A percentile compares a stretch with the other conserved stretches of the same genome.
phyloP scores from a whole-genome alignment of 768 basidiomycete genomes.

The Hygrocybe punicea region DNA sequence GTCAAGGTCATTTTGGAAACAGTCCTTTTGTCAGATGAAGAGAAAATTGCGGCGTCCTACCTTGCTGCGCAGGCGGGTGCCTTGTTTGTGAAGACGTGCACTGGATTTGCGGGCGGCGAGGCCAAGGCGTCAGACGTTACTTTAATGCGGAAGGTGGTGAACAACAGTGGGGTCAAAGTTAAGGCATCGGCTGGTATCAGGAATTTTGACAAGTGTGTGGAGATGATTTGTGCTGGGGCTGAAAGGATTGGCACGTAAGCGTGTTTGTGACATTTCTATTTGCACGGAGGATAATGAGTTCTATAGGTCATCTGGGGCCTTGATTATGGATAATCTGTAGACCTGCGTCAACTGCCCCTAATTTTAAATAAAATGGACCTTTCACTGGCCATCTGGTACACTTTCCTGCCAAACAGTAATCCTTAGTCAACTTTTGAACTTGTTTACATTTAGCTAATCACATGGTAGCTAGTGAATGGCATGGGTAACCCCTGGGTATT shows the following conservation, averaged over 20 bases:
- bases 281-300: too few species aligned
- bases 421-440: too few species aligned
- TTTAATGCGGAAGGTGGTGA: slow-evolving; percentile 43
- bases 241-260: slow-evolving; percentile 55
- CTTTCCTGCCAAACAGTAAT: too few species aligned
- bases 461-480: too few species aligned
- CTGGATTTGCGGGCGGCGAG: slow-evolving; percentile 48
- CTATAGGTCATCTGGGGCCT: too few species aligned
- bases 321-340: too few species aligned
- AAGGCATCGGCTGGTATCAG: slow-evolving; percentile 54
- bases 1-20: slow-evolving; percentile 57
- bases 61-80: slow-evolving; percentile 51
- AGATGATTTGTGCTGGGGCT: slow-evolving; percentile 49
- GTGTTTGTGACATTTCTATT: too few species aligned
- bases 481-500: too few species aligned
- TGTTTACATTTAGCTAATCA: too few species aligned
- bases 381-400: too few species aligned
- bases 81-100: slow-evolving; percentile 53
- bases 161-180: slow-evolving; percentile 42
- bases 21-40: slow-evolving; percentile 41
- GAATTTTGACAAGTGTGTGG: slow-evolving; percentile 43
- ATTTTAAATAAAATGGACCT: too few species aligned
- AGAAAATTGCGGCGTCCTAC: slow-evolving; percentile 47
- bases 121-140: slow-evolving; percentile 45
- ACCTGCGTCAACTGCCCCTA: too few species aligned